Conservation (phyloP, 2,329 filamentous ascomycete genomes). For the Fusarium temperatum region DNA sequence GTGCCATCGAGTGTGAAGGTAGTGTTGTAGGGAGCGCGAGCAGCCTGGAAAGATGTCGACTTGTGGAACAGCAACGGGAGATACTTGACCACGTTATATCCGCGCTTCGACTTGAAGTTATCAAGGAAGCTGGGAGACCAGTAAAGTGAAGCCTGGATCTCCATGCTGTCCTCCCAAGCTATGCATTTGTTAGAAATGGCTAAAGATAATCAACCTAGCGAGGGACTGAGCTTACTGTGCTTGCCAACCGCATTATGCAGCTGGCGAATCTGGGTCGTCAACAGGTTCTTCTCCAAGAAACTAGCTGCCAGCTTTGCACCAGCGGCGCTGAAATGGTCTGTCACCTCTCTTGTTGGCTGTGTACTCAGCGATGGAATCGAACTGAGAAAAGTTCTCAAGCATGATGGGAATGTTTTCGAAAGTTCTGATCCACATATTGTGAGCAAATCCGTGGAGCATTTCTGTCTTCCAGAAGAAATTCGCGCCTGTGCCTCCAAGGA, state of each 20-base stretch:
- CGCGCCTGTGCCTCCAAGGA: not conserved
- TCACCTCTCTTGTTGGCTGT: not conserved
- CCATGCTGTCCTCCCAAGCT: not conserved
- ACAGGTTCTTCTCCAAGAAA: not conserved
- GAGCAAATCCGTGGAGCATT: not conserved
- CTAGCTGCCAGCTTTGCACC: not conserved
- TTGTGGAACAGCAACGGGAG: not conserved
- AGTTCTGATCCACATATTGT: not conserved
- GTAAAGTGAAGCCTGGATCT: not conserved
- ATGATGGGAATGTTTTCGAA: not conserved
- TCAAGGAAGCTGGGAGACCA: not conserved
- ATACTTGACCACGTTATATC: not conserved
- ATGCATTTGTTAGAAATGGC: fast-evolving
- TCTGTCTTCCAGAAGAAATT: not conserved
- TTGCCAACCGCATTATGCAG: not conserved
- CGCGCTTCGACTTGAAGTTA: not conserved
- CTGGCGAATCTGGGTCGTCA: fast-evolving
- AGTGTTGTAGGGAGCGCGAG: not conserved
- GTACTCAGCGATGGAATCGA: not conserved
- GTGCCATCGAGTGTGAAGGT: not conserved
- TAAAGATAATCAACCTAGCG: no score
- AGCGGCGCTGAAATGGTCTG: not conserved
- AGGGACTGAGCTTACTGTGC: not conserved
- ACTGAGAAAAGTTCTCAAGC: not conserved
- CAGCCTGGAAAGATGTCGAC: not conserved